Evolutionary conservation across 345 rosid species (phyloP).

Genomic region (Eucalyptus pumila): DNA sequence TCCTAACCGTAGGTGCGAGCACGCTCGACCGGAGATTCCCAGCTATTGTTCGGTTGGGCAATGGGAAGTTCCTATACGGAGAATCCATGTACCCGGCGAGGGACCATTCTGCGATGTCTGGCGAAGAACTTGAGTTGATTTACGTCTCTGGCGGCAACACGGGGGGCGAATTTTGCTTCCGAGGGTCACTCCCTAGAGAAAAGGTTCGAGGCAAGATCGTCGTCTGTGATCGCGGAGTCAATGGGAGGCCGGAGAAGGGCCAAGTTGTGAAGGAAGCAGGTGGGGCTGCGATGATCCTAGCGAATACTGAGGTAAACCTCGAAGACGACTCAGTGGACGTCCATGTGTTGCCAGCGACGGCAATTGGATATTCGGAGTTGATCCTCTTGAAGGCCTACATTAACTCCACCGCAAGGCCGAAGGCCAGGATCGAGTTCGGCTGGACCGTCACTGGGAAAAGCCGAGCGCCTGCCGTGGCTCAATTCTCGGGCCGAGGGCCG

Average conservation of each 20-base stretch:
- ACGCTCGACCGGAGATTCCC: conserved; percentile 82
- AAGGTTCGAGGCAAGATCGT: conserved; percentile 69
- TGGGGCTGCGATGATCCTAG: conserved; percentile 84
- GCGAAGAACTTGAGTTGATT: conserved; percentile 46
- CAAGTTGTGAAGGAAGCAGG: conserved; percentile 78
- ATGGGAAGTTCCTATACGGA: conserved; percentile 54
- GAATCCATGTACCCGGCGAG: conserved; percentile 70
- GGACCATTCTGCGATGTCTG: conserved; percentile 10
- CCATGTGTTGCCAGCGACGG: conserved; percentile 78
- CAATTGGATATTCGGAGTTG: conserved; percentile 48
- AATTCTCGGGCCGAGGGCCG: conserved; percentile 91
- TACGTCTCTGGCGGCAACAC: conserved; percentile 44
- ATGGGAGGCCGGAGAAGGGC: conserved; percentile 88
- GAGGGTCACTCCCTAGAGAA: conserved; percentile 63
- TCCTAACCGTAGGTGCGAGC: conserved; percentile 80
- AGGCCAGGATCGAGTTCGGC: conserved; percentile 54
- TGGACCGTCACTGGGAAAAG: conserved; percentile 63
- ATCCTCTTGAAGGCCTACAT: conserved; percentile 52
- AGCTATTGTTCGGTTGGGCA: conserved; percentile 46
- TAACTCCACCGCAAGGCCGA: conserved; percentile 44
- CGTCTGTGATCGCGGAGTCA: conserved; percentile 77
- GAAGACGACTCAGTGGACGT: conserved; percentile 83
- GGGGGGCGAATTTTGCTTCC: conserved; percentile 68
- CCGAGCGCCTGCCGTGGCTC: conserved; percentile 77
- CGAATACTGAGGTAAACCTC: conserved; percentile 63